Evolutionary conservation across 352 stramenopile species (phyloP).

Genomic region (Globisporangium irregulare): DNA sequence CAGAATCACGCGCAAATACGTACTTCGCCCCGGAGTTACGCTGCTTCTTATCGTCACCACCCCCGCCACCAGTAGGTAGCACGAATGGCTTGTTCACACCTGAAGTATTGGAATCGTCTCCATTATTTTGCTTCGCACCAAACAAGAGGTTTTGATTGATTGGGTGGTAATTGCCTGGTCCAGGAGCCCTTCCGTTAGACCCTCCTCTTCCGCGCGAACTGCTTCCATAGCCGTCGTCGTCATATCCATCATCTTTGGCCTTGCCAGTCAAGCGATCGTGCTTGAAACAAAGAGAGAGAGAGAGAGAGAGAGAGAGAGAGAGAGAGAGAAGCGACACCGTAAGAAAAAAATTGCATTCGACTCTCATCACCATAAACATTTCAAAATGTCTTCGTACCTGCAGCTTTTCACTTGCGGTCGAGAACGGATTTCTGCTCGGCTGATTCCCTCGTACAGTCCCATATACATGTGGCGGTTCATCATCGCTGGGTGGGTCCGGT

Average conservation of each 20-base stretch:
- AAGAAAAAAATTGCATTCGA: background rate
- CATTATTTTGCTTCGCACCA: conserved; percentile 24
- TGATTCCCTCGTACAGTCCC: conserved; percentile 10
- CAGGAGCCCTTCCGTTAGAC: conserved; percentile 24
- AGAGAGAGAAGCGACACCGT: background rate
- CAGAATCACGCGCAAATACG: background rate
- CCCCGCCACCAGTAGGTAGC: conserved; percentile 45
- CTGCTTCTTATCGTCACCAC: conserved; percentile 23
- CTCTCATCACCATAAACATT: background rate
- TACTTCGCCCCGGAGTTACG: conserved; percentile 8
- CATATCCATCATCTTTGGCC: conserved; percentile 24
- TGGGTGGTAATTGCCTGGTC: conserved; percentile 58
- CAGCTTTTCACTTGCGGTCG: conserved; percentile 66
- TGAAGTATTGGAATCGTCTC: conserved; percentile 26
- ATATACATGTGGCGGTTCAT: conserved; percentile 10
- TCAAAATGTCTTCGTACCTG: conserved; percentile 27
- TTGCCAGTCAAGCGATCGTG: conserved; percentile 44
- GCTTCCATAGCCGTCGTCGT: conserved; percentile 23
- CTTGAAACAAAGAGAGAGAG: conserved; percentile 15
- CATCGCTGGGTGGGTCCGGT: conserved; percentile 14
- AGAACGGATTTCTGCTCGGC: conserved; percentile 47
- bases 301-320: background rate
- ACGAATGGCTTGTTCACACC: conserved; percentile 76
- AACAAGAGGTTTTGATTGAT: conserved; percentile 75
- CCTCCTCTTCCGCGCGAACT: conserved; percentile 18